Base-by-base conservation (phyloP, 257 asterid genomes). In the Agastache rugosa region DNA sequence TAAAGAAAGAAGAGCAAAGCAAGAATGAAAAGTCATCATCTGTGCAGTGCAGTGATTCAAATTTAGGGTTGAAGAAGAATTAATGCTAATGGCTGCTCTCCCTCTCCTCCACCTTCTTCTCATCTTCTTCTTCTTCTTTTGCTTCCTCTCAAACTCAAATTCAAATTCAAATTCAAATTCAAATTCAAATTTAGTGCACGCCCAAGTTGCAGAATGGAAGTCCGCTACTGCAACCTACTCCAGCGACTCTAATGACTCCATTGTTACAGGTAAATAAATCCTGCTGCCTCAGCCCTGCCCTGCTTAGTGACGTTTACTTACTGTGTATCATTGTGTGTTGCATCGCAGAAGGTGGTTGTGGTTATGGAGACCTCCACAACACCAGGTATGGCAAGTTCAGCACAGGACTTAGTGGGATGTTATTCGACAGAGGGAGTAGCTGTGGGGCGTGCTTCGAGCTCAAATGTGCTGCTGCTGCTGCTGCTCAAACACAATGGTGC, bases 361-460 rank as follows among this genome's bases (percentile, higher is more conserved):
- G 85, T 3, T 81, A 65, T 39, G 82, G 85, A 34, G 79, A 77
- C 69, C 77, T 73, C 59, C 73, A 81, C 53, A 77, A 50, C 22
- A 80, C 72, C 71, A 76, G 68, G 23, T 76, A 72, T 8, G 81
- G 85, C 58, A 81, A 72, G 74, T 76, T 62, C 66, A 77, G 74
- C 25, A 72, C 74, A 5, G 82, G 63, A 19, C 73, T 81, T 20
- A 81, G 85, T 56, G 75, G 68, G 31, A 81, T 77, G 72, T 47
- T 81, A 39, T 81, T 77, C 66, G 53, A 68, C 66, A 63, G 82
- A 73, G 85, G 84, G 53, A 76, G 82, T 62, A 77, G 74, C 54
- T 81, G 85, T 12, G 82, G 82, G 16, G 79, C 77, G 25, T 81
- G 82, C 82, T 81, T 77, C 20, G 77, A 81, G 53, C 53, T 81